These are phyloP conservation scores for Epichloe elymi DNA, from an alignment of 2,329 filamentous ascomycete species.

Conservation along the genomic window DNA sequence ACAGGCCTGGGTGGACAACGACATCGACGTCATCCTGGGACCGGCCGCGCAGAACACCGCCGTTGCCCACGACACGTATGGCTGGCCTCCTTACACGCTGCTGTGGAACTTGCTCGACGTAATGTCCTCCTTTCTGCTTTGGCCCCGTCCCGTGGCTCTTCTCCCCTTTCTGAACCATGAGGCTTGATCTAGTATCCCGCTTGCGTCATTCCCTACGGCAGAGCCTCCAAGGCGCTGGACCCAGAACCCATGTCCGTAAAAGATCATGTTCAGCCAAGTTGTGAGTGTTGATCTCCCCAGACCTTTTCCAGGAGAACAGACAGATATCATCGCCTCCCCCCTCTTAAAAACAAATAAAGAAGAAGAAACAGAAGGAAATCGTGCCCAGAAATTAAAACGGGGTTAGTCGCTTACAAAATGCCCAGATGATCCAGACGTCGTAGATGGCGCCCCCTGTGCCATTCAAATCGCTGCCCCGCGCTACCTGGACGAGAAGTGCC, in stretches of 20 bases:
- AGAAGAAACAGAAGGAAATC: too few species aligned
- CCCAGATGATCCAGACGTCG: constrained; percentile 25
- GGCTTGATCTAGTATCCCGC: constrained; percentile 31
- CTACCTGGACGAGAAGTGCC: constrained; percentile 34
- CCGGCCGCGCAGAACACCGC: constrained; percentile 36
- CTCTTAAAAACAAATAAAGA: too few species aligned
- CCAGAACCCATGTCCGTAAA: constrained; percentile 2
- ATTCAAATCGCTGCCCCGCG: constrained; percentile 32
- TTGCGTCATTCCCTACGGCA: constrained; percentile 32
- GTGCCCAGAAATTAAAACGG: too few species aligned
- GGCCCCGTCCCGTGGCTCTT: neutral
- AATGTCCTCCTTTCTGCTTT: neutral
- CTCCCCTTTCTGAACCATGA: neutral
- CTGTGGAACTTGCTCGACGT: constrained; percentile 40
- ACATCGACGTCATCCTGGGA: constrained; percentile 37
- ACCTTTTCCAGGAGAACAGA: too few species aligned
- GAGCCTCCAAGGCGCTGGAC: constrained; percentile 14
- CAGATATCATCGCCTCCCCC: too few species aligned
- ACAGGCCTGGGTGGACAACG: constrained; percentile 24
- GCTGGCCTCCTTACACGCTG: constrained; percentile 30
- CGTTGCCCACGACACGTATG: constrained; percentile 36
- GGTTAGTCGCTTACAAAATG: neutral
- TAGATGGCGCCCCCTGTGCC: constrained; percentile 30
- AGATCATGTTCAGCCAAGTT: constrained; percentile 1
- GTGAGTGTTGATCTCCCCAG: neutral